phyloP scores from a whole-genome alignment of 1,139 yeast species.

The Blastobotrys petasosporus region DNA sequence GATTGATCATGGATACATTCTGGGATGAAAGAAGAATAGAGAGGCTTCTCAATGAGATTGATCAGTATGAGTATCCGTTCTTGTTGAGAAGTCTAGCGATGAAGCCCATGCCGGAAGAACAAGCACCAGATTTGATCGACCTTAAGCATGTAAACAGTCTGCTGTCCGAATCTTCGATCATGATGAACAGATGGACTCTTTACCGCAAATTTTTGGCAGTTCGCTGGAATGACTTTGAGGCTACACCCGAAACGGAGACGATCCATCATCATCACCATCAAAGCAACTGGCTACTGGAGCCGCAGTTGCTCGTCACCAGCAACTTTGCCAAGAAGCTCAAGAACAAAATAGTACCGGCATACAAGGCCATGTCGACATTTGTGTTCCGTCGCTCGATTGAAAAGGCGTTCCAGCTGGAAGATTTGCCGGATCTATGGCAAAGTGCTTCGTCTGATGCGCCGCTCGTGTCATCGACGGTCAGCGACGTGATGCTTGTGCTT shows the following conservation, averaged over 20 bases:
- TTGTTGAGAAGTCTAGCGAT: slow-evolving; percentile 32
- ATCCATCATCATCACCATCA: slow-evolving; percentile 6
- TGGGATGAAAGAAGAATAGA: slow-evolving; percentile 64
- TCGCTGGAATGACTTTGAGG: slow-evolving; percentile 49
- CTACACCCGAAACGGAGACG: slow-evolving; percentile 1
- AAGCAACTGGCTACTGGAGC: slow-evolving; percentile 23
- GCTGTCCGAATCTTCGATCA: slow-evolving; percentile 63
- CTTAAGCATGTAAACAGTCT: slow-evolving; percentile 52
- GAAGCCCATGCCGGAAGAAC: slow-evolving; percentile 21
- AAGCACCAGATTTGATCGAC: slow-evolving; percentile 33
- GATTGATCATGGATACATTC: slow-evolving; percentile 80
- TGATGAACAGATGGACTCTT: slow-evolving; percentile 81
- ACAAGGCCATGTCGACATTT: slow-evolving; percentile 58
- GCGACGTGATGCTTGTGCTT: slow-evolving; percentile 71
- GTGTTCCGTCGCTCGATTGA: slow-evolving; percentile 75
- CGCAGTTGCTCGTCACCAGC: slow-evolving; percentile 47
- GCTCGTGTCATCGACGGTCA: slow-evolving; percentile 78
- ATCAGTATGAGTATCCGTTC: slow-evolving; percentile 47
- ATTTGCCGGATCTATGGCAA: slow-evolving; percentile 47
- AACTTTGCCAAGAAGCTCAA: slow-evolving; percentile 56
- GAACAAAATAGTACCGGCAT: slow-evolving; percentile 49
- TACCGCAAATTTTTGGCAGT: slow-evolving; percentile 70
- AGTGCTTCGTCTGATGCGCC: slow-evolving; percentile 43
- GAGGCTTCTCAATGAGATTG: slow-evolving; percentile 51
- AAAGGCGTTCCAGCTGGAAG: slow-evolving; percentile 75